These are phyloP conservation scores for Penicillium decumbens DNA, from an alignment of 2,329 filamentous ascomycete species.

Conservation along the genomic window DNA sequence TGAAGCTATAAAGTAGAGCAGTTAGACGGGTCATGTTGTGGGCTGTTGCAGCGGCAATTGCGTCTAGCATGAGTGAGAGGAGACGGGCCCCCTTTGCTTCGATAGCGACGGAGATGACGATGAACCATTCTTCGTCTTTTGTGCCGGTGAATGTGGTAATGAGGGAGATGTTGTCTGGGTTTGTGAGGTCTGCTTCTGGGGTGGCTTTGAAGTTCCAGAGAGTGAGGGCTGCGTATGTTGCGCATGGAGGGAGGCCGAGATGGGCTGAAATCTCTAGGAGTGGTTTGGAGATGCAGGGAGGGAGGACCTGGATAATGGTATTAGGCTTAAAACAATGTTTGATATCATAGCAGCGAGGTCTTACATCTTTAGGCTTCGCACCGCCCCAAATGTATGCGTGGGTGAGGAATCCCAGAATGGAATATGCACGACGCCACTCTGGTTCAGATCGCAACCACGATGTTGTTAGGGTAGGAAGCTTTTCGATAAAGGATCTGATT, in stretches of 20 bases:
- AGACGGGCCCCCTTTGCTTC: slow-evolving; percentile 49
- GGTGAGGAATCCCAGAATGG: slow-evolving; percentile 67
- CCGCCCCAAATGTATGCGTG: slow-evolving; percentile 86
- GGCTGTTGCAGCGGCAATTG: slow-evolving; percentile 43
- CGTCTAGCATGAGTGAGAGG: slow-evolving; percentile 45
- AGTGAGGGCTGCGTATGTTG: slow-evolving; percentile 42
- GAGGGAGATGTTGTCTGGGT: slow-evolving; percentile 35
- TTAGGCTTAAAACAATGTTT: neutral
- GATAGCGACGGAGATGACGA: slow-evolving; percentile 51
- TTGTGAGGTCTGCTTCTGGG: slow-evolving; percentile 29
- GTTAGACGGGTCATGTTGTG: slow-evolving; percentile 38
- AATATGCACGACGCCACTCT: slow-evolving; percentile 83
- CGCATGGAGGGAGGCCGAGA: slow-evolving; percentile 39
- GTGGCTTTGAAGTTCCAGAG: slow-evolving; percentile 38
- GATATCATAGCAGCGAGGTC: neutral
- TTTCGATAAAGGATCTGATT: slow-evolving; percentile 68
- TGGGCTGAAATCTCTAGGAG: slow-evolving; percentile 36
- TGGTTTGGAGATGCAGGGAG: slow-evolving; percentile 35
- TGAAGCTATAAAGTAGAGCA: slow-evolving; percentile 39
- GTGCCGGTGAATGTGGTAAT: slow-evolving; percentile 38
- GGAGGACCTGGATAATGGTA: slow-evolving; percentile 28
- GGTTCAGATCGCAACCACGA: slow-evolving; percentile 68
- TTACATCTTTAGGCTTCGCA: slow-evolving; percentile 62
- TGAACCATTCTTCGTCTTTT: slow-evolving; percentile 46
- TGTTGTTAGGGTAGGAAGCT: slow-evolving; percentile 73